These are phyloP conservation scores for Tolypocladium cylindrosporum DNA, from an alignment of 2,329 filamentous ascomycete genomes.

Conservation along the genomic window DNA sequence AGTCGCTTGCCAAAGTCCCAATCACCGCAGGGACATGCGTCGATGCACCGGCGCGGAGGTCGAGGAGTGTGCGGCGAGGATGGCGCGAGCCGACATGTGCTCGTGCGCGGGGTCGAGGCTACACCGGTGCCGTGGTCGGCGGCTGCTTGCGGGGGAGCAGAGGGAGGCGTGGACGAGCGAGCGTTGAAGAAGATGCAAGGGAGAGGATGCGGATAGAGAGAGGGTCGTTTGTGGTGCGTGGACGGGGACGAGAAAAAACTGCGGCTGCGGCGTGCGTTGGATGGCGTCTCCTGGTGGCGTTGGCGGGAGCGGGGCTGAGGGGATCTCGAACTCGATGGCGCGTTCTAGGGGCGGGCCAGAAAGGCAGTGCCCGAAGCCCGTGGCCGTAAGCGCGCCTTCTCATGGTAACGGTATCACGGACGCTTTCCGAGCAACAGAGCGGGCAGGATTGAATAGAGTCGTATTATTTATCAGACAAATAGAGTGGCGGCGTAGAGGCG, in stretches of 20 bases:
- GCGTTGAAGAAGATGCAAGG: background rate
- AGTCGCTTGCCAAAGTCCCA: constrained; percentile 47
- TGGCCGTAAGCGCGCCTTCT: background rate
- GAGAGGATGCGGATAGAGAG: background rate
- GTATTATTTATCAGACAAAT: background rate
- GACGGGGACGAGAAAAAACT: background rate
- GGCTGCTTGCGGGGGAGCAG: no score
- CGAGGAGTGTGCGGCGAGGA: background rate
- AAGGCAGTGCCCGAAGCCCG: background rate
- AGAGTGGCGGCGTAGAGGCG: background rate
- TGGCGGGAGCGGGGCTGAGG: background rate
- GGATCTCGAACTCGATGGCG: background rate
- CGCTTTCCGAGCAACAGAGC: no score
- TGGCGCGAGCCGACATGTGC: background rate
- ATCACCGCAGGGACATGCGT: constrained; percentile 34
- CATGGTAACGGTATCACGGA: no score
- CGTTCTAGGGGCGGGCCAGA: background rate
- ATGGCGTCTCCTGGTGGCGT: background rate
- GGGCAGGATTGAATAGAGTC: background rate
- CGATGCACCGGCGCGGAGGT: constrained; percentile 2
- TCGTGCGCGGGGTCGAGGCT: background rate
- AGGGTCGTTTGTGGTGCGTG: background rate
- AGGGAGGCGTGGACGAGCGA: no score
- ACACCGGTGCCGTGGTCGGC: background rate
- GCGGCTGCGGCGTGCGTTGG: background rate